Evolutionary conservation across 768 basidiomycete species (phyloP).

Genomic region (Calocybe cyanea): DNA sequence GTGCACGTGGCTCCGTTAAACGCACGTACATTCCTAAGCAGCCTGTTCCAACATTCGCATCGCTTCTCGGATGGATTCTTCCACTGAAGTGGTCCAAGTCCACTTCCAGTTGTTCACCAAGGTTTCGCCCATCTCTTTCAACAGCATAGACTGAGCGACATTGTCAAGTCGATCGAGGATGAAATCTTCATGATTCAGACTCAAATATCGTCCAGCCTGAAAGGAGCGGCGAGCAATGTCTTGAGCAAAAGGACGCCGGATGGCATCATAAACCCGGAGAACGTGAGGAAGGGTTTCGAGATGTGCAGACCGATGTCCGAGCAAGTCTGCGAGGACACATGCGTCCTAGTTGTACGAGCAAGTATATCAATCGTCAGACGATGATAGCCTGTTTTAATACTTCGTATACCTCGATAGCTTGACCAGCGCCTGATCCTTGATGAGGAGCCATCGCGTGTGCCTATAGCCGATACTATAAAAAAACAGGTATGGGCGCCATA

Average conservation of each 20-base stretch:
- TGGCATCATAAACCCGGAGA: conserved; percentile 27
- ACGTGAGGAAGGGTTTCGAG: conserved; percentile 19
- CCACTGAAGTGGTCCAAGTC: conserved; percentile 33
- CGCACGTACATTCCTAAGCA: no score
- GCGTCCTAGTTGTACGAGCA: conserved; percentile 26
- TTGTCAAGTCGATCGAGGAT: conserved; percentile 18
- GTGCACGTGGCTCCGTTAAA: no score
- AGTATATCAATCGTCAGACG: background rate
- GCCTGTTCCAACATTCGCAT: conserved; percentile 2
- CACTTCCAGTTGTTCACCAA: conserved; percentile 39
- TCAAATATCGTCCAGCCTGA: conserved; percentile 14
- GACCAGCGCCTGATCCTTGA: conserved; percentile 46
- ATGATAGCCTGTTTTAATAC: background rate
- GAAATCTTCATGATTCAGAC: conserved; percentile 16
- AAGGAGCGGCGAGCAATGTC: conserved; percentile 20
- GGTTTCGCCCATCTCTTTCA: conserved; percentile 22
- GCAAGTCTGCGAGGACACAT: conserved; percentile 30
- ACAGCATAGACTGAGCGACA: conserved; percentile 16
- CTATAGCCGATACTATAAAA: conserved; percentile 7
- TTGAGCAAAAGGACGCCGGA: conserved; percentile 34
- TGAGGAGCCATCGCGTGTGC: conserved; percentile 46
- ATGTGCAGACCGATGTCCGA: conserved; percentile 14
- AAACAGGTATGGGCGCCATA: background rate
- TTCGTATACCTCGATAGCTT: conserved; percentile 37
- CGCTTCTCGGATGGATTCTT: conserved; percentile 22